phyloP scores from a whole-genome alignment of 352 stramenopile genomes.

The Globisporangium solare region DNA sequence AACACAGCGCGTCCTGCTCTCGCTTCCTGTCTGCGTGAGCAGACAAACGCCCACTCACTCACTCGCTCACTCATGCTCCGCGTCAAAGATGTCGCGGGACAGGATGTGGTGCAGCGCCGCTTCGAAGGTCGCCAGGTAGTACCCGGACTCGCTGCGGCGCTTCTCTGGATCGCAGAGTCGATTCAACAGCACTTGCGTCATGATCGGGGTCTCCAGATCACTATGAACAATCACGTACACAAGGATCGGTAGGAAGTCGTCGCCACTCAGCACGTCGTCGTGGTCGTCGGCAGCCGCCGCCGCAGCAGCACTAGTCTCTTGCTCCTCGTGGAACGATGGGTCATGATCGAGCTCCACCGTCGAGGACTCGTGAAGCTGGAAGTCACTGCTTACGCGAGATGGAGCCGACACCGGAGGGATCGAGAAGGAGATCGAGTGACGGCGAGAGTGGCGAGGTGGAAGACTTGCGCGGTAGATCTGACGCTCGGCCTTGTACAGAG shows the following conservation, averaged over 20 bases:
- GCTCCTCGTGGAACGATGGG: slow-evolving; percentile 10
- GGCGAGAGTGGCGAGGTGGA: slow-evolving; percentile 24
- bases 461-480: slow-evolving; percentile 34
- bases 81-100: slow-evolving; percentile 39
- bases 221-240: slow-evolving; percentile 88
- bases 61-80: slow-evolving; percentile 10
- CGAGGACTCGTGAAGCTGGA: not conserved
- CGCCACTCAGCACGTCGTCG: slow-evolving; percentile 73
- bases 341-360: slow-evolving; percentile 3
- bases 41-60: not conserved
- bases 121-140: slow-evolving; percentile 84
- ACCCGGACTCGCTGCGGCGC: slow-evolving; percentile 80
- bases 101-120: slow-evolving; percentile 78
- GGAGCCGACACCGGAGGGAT: slow-evolving; percentile 9
- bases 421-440: slow-evolving; percentile 30
- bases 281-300: slow-evolving; percentile 19
- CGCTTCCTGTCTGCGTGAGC: no score
- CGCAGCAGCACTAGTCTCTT: not conserved
- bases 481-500: slow-evolving; percentile 59
- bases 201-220: slow-evolving; percentile 65
- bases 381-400: not conserved
- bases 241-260: slow-evolving; percentile 87
- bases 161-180: slow-evolving; percentile 82
- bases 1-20: not conserved
- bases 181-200: slow-evolving; percentile 80